Evolutionary conservation across 805 yeast genomes (phyloP), one percentile per base, ranked within the genome.

Genomic region (Clavispora santaluciae): DNA sequence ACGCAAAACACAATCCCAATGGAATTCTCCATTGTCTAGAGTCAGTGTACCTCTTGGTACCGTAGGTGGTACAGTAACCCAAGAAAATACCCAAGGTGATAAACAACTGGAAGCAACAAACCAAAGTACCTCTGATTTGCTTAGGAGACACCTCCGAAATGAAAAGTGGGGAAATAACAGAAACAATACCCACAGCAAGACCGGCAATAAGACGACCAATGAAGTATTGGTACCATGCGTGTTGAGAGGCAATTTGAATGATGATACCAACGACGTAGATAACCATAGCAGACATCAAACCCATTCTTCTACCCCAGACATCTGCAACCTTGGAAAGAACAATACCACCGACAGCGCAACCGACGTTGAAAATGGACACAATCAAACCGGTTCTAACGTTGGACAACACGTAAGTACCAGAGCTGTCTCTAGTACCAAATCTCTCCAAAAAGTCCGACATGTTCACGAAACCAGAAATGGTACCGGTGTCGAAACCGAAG

Each of bases 401-500:
- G n/a, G 74, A 63, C 37, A 78, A 59, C 35, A 59, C 56, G 48
- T 58, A 54, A 2, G 53, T 60, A 43, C 82, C 83, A n/a, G 55
- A 55, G 5, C 57, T 37, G 42, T 64, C 48, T 3, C 46, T 17
- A 45, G 67, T 61, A 55, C 85, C 87, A 49, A 81, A 80, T 52
- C 81, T 65, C 15, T 49, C 42, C 39, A 63, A 56, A 60, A 75
- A 82, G 46, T 79, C 78, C n/a, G 68, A 52, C 80, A 81, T 77
- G 57, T 77, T 77, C 37, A 81, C 78, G 53, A 82, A 78, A 50
- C 87, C 87, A 30, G 85, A 79, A 60, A 81, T 76, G 48, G 88
- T 81, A 67, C 88, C 89, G 38, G 86, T 83, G 67, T 82, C 89
- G 74, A 82, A 82, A 45, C 89, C 89, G 55, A 80, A 83, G 34